A percentile compares a stretch with the other conserved stretches of the same genome.
These are phyloP conservation scores for Suillus occidentalis DNA, from an alignment of 768 basidiomycete species.

Conservation along the genomic window DNA sequence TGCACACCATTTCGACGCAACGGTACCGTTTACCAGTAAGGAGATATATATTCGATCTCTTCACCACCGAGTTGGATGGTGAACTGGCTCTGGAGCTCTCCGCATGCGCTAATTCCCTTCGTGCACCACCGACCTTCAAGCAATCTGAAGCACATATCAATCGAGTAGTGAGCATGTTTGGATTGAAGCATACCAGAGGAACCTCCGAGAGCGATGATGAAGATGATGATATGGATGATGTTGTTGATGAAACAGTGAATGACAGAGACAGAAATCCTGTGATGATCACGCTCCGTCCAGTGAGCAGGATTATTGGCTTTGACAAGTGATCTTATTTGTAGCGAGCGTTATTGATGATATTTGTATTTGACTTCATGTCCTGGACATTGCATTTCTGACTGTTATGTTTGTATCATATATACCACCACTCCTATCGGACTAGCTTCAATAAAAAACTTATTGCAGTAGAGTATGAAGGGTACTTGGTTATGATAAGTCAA, in stretches of 20 bases:
- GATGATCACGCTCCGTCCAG: conserved; percentile 56
- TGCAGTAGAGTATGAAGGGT: too few relatives aligned
- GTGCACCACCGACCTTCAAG: conserved; percentile 45
- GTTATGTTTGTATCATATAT: conserved; percentile 9
- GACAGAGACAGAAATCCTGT: conserved; percentile 54
- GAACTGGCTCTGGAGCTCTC: conserved; percentile 56
- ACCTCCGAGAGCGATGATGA: conserved; percentile 62
- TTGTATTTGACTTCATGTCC: neutral
- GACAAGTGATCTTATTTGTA: conserved; percentile 16
- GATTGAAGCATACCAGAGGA: conserved; percentile 48
- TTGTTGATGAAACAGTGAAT: conserved; percentile 37
- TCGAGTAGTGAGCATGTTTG: conserved; percentile 63
- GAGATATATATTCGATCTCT: conserved; percentile 89
- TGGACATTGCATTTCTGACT: conserved; percentile 2
- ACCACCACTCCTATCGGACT: neutral
- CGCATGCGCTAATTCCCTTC: conserved; percentile 51
- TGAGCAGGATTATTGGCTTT: conserved; percentile 63
- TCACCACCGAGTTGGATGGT: conserved; percentile 76
- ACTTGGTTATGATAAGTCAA: too few relatives aligned
- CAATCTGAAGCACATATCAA: conserved; percentile 42
- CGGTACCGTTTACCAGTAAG: conserved; percentile 91
- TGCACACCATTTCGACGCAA: conserved; percentile 85
- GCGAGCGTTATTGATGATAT: neutral
- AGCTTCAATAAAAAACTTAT: too few relatives aligned
- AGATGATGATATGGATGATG: conserved; percentile 50